Conservation (phyloP, 2,329 filamentous ascomycete genomes). For the Neospermospora avenae region DNA sequence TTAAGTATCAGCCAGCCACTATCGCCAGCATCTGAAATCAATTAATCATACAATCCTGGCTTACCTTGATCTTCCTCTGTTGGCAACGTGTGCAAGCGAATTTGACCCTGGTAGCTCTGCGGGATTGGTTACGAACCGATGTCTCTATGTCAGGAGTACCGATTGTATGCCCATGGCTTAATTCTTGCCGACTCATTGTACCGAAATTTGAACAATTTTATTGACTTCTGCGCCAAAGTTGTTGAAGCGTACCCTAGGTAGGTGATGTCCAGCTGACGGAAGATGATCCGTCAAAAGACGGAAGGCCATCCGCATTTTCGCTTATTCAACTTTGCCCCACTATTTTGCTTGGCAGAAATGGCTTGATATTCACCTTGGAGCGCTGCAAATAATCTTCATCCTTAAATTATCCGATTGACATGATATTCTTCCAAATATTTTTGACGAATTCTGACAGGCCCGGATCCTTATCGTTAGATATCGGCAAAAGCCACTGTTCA, state of each 20-base stretch:
- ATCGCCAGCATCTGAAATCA: too few relatives aligned
- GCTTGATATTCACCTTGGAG: not conserved
- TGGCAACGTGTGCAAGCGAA: conserved; percentile 40
- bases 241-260: not conserved
- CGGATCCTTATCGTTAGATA: too few relatives aligned
- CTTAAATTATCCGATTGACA: not conserved
- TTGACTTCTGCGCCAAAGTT: not conserved
- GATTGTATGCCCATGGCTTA: not conserved
- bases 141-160: not conserved
- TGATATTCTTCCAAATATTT: not conserved
- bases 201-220: not conserved
- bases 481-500: too few relatives aligned
- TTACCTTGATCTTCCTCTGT: conserved; percentile 47
- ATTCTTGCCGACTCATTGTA: not conserved
- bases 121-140: not conserved
- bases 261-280: conserved; percentile 4
- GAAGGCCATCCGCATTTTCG: not conserved
- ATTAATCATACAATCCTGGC: conserved; percentile 3
- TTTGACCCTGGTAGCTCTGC: conserved; percentile 12
- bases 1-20: not conserved
- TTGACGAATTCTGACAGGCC: too few relatives aligned
- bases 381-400: not conserved
- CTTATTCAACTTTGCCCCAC: conserved; percentile 2
- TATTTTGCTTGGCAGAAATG: not conserved
- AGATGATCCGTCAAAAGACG: not conserved